Conservation (phyloP, 257 asterid genomes). For the Gentiana dahurica region DNA sequence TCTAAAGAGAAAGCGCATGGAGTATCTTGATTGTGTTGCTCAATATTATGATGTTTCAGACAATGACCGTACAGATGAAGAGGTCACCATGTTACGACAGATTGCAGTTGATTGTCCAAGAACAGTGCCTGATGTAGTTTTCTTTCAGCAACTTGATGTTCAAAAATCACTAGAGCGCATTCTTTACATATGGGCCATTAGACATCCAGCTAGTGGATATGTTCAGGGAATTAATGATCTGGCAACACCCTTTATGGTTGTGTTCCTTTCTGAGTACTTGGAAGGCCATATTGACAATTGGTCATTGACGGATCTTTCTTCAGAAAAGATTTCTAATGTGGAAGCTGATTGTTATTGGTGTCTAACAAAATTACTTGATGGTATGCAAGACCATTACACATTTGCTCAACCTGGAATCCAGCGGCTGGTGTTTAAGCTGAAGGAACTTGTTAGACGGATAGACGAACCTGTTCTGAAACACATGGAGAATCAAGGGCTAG, state of each 20-base stretch:
- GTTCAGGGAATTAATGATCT: constrained; percentile 99
- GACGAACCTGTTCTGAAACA: constrained; percentile 84
- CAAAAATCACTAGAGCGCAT: constrained; percentile 93
- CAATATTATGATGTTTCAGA: constrained; percentile 85
- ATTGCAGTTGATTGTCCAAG: constrained; percentile 97
- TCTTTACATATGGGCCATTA: constrained; percentile 90
- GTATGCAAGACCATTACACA: constrained; percentile 99
- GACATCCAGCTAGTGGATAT: constrained; percentile 99
- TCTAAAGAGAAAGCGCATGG: constrained; percentile 78
- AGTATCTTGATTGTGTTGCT: constrained; percentile 91
- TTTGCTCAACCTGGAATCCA: constrained; percentile 99
- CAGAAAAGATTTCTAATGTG: constrained; percentile 52
- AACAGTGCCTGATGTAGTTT: constrained; percentile 89
- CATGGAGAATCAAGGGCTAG: constrained; percentile 97
- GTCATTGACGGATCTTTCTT: constrained; percentile 61
- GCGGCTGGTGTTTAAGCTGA: constrained; percentile 86
- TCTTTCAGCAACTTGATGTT: constrained; percentile 82
- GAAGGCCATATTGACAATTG: constrained; percentile 72
- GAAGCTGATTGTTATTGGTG: constrained; percentile 99
- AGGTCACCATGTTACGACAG: constrained; percentile 94
- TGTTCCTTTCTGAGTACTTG: constrained; percentile 78
- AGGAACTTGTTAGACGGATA: constrained; percentile 91
- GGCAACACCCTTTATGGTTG: constrained; percentile 88
- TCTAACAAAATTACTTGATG: constrained; percentile 86
- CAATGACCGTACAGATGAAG: constrained; percentile 88